Evolutionary conservation across 2,329 filamentous ascomycete species (phyloP).

Genomic region (Graphilbum ipis-grandicollis): DNA sequence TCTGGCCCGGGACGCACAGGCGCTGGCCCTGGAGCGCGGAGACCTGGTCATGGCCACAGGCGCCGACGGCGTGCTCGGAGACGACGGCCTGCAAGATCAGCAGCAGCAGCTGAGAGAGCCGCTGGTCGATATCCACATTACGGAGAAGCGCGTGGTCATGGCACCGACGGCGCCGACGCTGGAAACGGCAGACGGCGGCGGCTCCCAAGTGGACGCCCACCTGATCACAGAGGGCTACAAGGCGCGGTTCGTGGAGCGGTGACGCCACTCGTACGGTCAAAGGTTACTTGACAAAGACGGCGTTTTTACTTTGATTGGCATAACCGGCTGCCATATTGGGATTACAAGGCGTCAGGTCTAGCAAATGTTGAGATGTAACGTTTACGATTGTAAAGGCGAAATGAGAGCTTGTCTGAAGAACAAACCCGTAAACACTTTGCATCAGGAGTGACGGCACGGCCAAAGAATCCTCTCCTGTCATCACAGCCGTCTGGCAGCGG

Average conservation of each 20-base stretch:
- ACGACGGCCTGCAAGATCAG: conserved; percentile 11
- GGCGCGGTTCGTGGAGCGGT: neutral
- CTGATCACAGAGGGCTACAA: conserved; percentile 33
- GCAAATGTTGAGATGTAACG: too few relatives aligned
- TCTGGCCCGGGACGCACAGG: conserved; percentile 19
- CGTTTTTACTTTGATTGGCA: too few relatives aligned
- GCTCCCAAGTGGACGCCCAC: conserved; percentile 21
- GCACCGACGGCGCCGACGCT: conserved; percentile 21
- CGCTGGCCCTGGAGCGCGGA: conserved; percentile 34
- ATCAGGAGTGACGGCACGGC: neutral
- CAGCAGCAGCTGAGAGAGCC: conserved; percentile 16
- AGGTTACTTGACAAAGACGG: too few relatives aligned
- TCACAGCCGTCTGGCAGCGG: too few relatives aligned
- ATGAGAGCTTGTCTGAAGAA: too few relatives aligned
- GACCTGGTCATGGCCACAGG: conserved; percentile 28
- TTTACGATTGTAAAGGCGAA: too few relatives aligned
- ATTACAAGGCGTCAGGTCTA: too few relatives aligned
- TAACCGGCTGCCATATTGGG: too few relatives aligned
- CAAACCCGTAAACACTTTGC: too few relatives aligned
- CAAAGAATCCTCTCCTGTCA: neutral
- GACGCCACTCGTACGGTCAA: too few relatives aligned
- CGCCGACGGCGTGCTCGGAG: conserved; percentile 26
- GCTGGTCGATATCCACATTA: conserved; percentile 29
- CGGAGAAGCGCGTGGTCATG: conserved; percentile 29
- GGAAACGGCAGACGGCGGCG: conserved; percentile 5